A percentile compares a stretch with the other conserved stretches of the same genome.
These are phyloP conservation scores for Cladobotryum mycophilum DNA, from an alignment of 2,329 filamentous ascomycete genomes.

Conservation along the genomic window DNA sequence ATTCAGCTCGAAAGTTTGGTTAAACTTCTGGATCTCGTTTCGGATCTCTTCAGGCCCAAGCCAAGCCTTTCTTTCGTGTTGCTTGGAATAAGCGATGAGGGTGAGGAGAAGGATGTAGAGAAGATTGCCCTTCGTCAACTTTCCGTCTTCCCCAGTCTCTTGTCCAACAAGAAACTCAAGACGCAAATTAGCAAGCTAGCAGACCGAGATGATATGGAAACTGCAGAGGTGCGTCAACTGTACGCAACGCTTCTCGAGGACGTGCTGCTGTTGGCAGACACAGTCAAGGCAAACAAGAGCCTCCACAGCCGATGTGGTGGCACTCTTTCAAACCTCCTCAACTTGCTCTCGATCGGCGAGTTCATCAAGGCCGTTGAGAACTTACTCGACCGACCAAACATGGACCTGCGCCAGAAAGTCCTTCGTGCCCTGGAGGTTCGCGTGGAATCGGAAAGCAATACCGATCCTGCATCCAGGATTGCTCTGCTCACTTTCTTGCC, in stretches of 20 bases:
- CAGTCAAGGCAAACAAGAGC: constrained; percentile 49
- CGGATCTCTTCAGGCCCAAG: constrained; percentile 69
- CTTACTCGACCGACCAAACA: constrained; percentile 68
- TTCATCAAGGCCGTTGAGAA: constrained; percentile 84
- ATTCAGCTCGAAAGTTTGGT: constrained; percentile 73
- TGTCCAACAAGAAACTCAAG: constrained; percentile 52
- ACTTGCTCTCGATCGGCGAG: constrained; percentile 77
- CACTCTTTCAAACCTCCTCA: constrained; percentile 72
- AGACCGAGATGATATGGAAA: constrained; percentile 58
- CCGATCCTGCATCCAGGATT: constrained; percentile 60
- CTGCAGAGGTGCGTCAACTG: constrained; percentile 59
- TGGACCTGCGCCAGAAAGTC: constrained; percentile 71
- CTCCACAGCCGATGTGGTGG: constrained; percentile 58
- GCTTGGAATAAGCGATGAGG: constrained; percentile 51
- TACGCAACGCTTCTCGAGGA: constrained; percentile 64
- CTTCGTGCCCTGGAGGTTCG: constrained; percentile 75
- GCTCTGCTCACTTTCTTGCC: constrained; percentile 74
- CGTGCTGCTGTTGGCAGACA: constrained; percentile 59
- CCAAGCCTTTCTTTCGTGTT: constrained; percentile 67
- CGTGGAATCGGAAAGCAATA: constrained; percentile 65
- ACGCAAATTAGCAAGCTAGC: constrained; percentile 50
- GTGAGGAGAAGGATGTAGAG: constrained; percentile 41
- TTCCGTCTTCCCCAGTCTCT: constrained; percentile 49
- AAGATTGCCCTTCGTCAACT: constrained; percentile 50
- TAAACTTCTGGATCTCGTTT: constrained; percentile 68